Evolutionary conservation across 805 yeast species (phyloP), one percentile per base, ranked within the genome.

Genomic region (Candida broadrunensis): DNA sequence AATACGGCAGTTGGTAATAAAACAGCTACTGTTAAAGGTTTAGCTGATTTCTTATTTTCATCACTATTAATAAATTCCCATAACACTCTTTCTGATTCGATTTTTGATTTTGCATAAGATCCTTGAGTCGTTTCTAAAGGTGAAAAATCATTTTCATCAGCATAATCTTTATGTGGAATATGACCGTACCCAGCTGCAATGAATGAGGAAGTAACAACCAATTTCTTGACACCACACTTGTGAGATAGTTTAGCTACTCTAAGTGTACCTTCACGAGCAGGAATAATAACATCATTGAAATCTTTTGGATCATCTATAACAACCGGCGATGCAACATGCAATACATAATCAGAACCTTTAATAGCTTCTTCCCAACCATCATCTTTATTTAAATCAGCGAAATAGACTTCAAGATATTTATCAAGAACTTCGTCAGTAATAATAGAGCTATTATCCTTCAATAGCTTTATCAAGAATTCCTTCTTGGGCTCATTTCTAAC

Each of bases 261-360:
- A 3, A 39, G 14, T 7, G 44, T 33, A 16, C 47, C 47, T 19
- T 39, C 38, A 14, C 18, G 26, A 13, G 44, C 47, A 13, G 44
- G 47, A 5, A 29, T 36, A n/a, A 43, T 36, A 18, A 40, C 18
- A 16, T 43, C 44, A 29, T 40, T 25, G 13, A 21, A 29, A 30
- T 36, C 27, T 33, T 36, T 27, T 21, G 29, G 33, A 19, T 33
- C 18, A 29, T 8, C 17, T 14, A 18, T 3, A 5, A 11, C 5
- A 27, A 39, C 32, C 15, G 47, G 47, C 6, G 44, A 43, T 5
- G 47, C 47, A 17, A 43, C 43, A 23, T 43, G 47, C 5, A 40
- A 23, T 14, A 43, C 35, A 32, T 39, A 36, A 16, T 36, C 38
- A 13, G 23, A 35, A 11, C 39, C 47, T 14, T 36, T 12, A n/a